Conservation (phyloP, 1,139 yeast species). For the Chernovozyma aurita region DNA sequence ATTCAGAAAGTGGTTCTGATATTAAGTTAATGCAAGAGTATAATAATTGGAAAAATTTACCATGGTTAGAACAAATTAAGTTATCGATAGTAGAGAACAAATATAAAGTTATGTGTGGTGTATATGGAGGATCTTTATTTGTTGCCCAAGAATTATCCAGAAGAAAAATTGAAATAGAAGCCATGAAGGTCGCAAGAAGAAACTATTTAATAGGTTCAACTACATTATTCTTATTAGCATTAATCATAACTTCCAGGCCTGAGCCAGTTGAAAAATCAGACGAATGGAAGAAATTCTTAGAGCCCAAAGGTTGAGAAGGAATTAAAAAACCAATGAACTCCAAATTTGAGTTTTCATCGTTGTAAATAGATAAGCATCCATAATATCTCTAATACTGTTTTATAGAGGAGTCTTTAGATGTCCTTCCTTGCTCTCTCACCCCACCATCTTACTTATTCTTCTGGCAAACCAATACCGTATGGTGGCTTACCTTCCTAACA, state of each 20-base stretch:
- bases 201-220: conserved; percentile 4
- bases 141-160: conserved; percentile 5
- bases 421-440: too few relatives aligned
- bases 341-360: too few relatives aligned
- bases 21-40: conserved; percentile 41
- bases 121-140: conserved; percentile 6
- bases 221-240: neutral
- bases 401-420: too few relatives aligned
- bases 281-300: conserved; percentile 8
- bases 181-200: conserved; percentile 4
- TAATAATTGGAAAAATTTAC: conserved; percentile 46
- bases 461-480: too few relatives aligned
- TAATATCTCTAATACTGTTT: too few relatives aligned
- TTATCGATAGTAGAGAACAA: conserved; percentile 53
- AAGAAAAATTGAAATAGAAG: conserved; percentile 2
- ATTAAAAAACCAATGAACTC: too few relatives aligned
- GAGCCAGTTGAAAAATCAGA: neutral
- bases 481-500: too few relatives aligned
- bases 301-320: too few relatives aligned
- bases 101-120: conserved; percentile 66
- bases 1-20: conserved; percentile 25
- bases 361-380: too few relatives aligned
- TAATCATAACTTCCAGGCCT: conserved; percentile 4
- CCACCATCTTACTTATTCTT: too few relatives aligned
- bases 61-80: conserved; percentile 41